Evolutionary conservation across 371 early-diverging fungal species (phyloP).

Genomic region (Polyrhizophydium stewartii): DNA sequence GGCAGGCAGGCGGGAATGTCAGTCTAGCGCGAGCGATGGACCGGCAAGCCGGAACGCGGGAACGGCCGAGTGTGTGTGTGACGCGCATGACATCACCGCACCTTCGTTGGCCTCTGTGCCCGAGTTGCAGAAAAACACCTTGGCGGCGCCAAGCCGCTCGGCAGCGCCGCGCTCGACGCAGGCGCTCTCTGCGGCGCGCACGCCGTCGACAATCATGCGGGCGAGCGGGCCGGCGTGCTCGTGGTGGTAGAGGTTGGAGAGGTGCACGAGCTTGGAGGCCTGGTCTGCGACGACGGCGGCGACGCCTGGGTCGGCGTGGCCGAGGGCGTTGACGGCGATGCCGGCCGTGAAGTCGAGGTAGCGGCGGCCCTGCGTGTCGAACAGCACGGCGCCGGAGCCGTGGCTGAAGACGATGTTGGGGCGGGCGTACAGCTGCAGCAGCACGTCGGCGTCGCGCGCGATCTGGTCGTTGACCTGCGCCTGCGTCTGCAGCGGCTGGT

Average conservation of each 20-base stretch:
- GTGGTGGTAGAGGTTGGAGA: conserved; percentile 81
- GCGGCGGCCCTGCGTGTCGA: conserved; percentile 58
- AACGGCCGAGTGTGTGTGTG: too few relatives aligned
- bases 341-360: conserved; percentile 87
- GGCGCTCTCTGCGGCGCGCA: too few relatives aligned
- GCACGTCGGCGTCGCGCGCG: conserved; percentile 11
- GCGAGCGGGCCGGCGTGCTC: conserved; percentile 72
- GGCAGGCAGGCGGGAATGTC: neutral
- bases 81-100: too few relatives aligned
- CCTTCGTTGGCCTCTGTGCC: conserved; percentile 93
- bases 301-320: conserved; percentile 73
- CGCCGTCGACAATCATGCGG: conserved; percentile 49
- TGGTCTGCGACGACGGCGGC: conserved; percentile 70
- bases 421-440: conserved; percentile 37
- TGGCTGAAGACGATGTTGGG: conserved; percentile 40
- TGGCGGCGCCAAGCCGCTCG: conserved; percentile 29
- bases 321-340: conserved; percentile 87
- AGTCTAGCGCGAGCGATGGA: neutral
- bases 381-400: conserved; percentile 73
- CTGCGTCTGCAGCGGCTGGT: neutral
- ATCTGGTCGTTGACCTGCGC: neutral
- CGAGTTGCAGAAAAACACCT: conserved; percentile 84
- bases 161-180: neutral
- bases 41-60: too few relatives aligned
- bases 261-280: conserved; percentile 68